Base-by-base conservation (phyloP, 108 stramenopile genomes). In the Fragilariopsis cylindrus region DNA sequence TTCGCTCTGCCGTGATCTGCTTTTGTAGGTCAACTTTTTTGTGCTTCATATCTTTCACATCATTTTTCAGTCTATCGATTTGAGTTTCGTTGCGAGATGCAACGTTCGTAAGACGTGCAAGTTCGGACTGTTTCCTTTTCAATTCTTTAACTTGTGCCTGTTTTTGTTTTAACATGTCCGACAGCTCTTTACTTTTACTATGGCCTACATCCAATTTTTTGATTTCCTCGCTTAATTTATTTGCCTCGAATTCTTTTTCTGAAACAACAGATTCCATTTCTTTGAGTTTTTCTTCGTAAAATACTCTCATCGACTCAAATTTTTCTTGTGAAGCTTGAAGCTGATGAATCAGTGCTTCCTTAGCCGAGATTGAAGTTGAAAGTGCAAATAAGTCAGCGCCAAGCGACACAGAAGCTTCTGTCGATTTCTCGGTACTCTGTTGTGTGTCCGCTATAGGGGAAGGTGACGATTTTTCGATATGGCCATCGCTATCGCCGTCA, bases 261-360 rank as follows among this genome's bases (percentile, higher is more conserved):
- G 67, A 49, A 19, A 88, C 46, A 18, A 83, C 42, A 2, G 43
- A 52, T 57, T 74, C 84, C 87, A 88, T 88, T 72, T 85, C 75
- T 52, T 68, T 66, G 12, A 88, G 65, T 53, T 79, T 81, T 21
- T 75, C 79, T 43, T 88, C 81, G 57, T 88, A 88, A 70, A 88
- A 88, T 47, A 74, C 76, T 72, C 79, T 63, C 87, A 88, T 88
- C 0, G 76, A 48, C 81, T 79, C 81, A 73, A 81, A 88, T 65
- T 84, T 84, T 52, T 79, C 76, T 66, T 84, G 83, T 48, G 80
- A 81, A 19, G 64, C 42, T 57, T 79, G 72, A 2, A 88, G 77
- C 62, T 86, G 81, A n/a, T 75, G 69, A 55, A 88, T 88, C 50
- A 88, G 60, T 53, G 81, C 83, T 70, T 88, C 84, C 70, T 88